Conservation (phyloP, 2,329 filamentous ascomycete species). For the Akanthomyces muscarius region DNA sequence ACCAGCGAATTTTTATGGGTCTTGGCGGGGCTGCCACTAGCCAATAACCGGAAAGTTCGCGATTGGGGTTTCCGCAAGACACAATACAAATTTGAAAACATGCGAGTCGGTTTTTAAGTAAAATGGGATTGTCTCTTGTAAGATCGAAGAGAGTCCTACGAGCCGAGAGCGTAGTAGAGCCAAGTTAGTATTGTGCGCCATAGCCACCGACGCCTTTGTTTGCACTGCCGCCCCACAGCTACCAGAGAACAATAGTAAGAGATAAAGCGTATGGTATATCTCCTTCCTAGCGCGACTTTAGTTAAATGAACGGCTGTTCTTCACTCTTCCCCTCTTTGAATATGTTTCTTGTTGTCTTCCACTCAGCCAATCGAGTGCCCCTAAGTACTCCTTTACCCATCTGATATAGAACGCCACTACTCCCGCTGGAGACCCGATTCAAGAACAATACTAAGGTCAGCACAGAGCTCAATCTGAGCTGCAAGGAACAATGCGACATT, state of each 20-base stretch:
- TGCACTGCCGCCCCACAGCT: background rate
- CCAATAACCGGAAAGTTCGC: too few relatives aligned
- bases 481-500: constrained; percentile 20
- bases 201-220: background rate
- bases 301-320: background rate
- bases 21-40: background rate
- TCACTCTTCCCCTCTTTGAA: background rate
- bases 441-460: constrained; percentile 27
- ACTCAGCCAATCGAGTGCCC: background rate
- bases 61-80: background rate
- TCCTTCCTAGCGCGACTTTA: background rate
- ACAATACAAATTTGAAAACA: background rate
- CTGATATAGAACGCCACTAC: constrained; percentile 18
- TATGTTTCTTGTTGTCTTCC: too few relatives aligned
- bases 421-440: background rate
- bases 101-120: background rate
- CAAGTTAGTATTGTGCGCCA: background rate
- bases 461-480: constrained; percentile 12
- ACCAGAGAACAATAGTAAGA: constrained; percentile 19
- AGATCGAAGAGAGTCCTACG: background rate
- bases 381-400: background rate
- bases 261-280: constrained; percentile 14
- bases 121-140: background rate
- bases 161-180: background rate
- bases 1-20: background rate